Evolutionary conservation across 1,284 basidiomycete species (phyloP), one percentile per base, ranked within the genome.

Genomic region (Filobasidium uniguttulatum): DNA sequence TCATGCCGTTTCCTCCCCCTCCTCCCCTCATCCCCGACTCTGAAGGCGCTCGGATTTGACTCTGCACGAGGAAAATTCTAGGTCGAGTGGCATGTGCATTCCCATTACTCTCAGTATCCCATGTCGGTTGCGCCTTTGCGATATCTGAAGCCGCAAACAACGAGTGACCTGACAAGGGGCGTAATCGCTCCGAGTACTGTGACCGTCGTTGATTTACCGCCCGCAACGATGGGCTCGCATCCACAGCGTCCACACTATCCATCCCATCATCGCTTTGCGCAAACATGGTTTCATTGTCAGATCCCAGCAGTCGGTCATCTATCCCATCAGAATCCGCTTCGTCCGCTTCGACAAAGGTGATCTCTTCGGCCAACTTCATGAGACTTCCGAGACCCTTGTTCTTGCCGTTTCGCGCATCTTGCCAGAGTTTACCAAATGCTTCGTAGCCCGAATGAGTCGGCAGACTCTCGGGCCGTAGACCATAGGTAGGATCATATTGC

Each of bases 401-500:
- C 79, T 82, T 69, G 79, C 80, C 17, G 62, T 76, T 30, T 63
- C 79, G 44, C 77, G 81, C 64, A 75, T 87, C 60, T 48, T 76
- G 56, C 82, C 80, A 67, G 25, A 68, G 50, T n/a, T 63, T 49
- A 8, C 66, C 68, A 52, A 68, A 67, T 10, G 62, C 64, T 49
- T 69, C 68, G 49, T 70, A 66, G 1, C 68, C 66, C 20, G 60
- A 63, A 54, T 70, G 64, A 15, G 67, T 66, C 2, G 88, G 88
- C 5, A 91, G 73, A 10, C 84, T 83, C 60, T 91, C 88, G 0
- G 87, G 85, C 14, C 91, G 81, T n/a, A 96, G 72, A n/a, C 91
- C 91, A 61, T 97, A 96, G 0, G 91, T 96, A 0, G 90, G 91
- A 62, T 97, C 91, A 66, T 87, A 94, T 55, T 84, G 79, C 67